These are phyloP conservation scores for Quercus tomentella DNA, from an alignment of 331 rosid genomes.

Conservation along the genomic window DNA sequence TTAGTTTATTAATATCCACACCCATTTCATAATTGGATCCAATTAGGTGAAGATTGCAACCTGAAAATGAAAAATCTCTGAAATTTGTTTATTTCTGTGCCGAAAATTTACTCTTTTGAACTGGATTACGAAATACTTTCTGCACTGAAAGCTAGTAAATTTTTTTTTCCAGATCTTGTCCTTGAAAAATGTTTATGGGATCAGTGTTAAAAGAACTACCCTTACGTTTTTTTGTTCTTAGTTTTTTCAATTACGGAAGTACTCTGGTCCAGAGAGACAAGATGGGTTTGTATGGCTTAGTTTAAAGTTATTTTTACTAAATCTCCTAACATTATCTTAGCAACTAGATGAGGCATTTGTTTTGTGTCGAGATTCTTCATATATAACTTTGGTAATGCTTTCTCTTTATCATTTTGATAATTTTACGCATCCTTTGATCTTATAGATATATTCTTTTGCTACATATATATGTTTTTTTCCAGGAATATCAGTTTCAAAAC, in stretches of 20 bases:
- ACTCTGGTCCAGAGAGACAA: background rate
- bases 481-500: constrained; percentile 23
- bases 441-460: constrained; percentile 6
- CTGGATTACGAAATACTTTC: background rate
- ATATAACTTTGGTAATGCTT: background rate
- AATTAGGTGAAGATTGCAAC: background rate
- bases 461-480: constrained; percentile 1
- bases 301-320: background rate
- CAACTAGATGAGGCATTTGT: background rate
- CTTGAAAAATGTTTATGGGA: background rate
- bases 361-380: background rate
- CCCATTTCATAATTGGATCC: background rate
- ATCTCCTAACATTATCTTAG: background rate
- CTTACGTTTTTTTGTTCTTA: background rate
- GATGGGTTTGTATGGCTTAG: background rate
- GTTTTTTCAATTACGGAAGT: background rate
- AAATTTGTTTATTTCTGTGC: background rate
- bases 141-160: background rate
- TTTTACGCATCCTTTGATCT: background rate
- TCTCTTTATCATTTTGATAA: background rate
- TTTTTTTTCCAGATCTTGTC: background rate
- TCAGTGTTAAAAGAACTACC: background rate
- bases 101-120: background rate
- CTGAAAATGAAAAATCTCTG: background rate
- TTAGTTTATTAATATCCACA: background rate